phyloP scores from a whole-genome alignment of 352 stramenopile species.

The Globisporangium cystogenes region DNA sequence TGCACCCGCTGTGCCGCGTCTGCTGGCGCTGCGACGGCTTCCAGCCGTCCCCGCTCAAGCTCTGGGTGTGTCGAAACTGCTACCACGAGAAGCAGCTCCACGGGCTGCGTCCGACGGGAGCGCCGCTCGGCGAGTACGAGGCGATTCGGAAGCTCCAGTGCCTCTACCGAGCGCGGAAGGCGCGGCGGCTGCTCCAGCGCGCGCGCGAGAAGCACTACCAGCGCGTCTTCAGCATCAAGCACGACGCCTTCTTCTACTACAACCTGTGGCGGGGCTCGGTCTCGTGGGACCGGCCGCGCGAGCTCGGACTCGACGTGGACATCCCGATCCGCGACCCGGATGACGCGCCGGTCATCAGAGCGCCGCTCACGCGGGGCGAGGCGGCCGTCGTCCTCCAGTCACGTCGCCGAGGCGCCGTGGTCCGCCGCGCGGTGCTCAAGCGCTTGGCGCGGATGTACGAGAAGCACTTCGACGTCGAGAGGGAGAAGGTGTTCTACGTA shows the following conservation, averaged over 20 bases:
- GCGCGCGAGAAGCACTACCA: conserved; percentile 62
- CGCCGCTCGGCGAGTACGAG: conserved; percentile 59
- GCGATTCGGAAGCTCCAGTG: conserved; percentile 73
- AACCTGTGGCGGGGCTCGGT: conserved; percentile 49
- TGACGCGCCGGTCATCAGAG: conserved; percentile 30
- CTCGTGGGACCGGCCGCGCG: conserved; percentile 40
- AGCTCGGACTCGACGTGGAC: conserved; percentile 37
- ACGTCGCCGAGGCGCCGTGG: conserved; percentile 24
- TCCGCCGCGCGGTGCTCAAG: conserved; percentile 21
- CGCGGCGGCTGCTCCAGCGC: conserved; percentile 40
- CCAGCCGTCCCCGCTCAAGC: conserved; percentile 49
- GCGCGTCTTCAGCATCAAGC: conserved; percentile 65
- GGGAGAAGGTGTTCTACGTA: conserved; percentile 50
- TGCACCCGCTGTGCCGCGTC: conserved; percentile 67
- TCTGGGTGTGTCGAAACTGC: conserved; percentile 70
- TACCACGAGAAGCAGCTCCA: conserved; percentile 70
- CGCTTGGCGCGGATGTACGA: conserved; percentile 39
- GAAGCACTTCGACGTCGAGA: conserved; percentile 63
- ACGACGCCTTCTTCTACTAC: conserved; percentile 79
- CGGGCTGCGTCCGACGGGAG: conserved; percentile 28
- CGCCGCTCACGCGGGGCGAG: conserved; percentile 47
- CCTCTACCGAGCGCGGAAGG: conserved; percentile 47
- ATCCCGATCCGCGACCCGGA: conserved; percentile 73
- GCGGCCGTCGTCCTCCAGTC: conserved; percentile 43
- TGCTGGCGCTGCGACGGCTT: conserved; percentile 78